A percentile compares a stretch with the other conserved stretches of the same genome.
phyloP scores from a whole-genome alignment of 768 basidiomycete genomes.

The Termitomyces bulborhizus region DNA sequence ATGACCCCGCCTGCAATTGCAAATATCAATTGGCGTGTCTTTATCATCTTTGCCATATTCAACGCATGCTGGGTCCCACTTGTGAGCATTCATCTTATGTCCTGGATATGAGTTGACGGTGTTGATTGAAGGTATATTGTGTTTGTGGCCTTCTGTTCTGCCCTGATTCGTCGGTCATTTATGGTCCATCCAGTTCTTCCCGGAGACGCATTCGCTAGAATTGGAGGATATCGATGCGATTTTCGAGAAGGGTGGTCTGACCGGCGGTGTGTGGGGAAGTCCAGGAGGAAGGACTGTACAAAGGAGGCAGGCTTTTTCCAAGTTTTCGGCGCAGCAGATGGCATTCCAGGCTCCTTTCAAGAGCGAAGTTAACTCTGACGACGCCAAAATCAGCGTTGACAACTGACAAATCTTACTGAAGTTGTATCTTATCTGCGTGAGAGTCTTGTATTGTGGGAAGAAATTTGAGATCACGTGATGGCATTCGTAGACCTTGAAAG shows the following conservation, averaged over 20 bases:
- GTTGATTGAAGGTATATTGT: constrained; percentile 6
- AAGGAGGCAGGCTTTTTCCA: constrained; percentile 3
- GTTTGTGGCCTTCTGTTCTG: constrained; percentile 4
- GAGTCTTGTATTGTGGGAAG: background rate
- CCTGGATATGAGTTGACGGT: background rate
- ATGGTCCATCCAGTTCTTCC: constrained; percentile 20
- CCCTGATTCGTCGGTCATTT: background rate
- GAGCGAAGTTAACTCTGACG: too few relatives aligned
- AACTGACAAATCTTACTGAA: too few relatives aligned
- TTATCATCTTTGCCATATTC: constrained; percentile 39
- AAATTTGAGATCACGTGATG: background rate
- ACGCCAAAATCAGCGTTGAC: too few relatives aligned
- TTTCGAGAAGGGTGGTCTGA: constrained; percentile 34
- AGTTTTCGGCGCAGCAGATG: background rate
- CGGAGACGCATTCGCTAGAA: constrained; percentile 31
- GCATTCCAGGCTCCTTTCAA: background rate
- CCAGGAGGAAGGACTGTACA: constrained; percentile 26
- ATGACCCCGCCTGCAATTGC: constrained; percentile 37
- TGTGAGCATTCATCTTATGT: constrained; percentile 19
- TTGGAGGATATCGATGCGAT: constrained; percentile 34
- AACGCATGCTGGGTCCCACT: constrained; percentile 38
- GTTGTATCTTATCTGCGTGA: too few relatives aligned
- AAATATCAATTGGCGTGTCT: constrained; percentile 37
- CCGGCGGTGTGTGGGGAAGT: constrained; percentile 33
- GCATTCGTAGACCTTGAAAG: background rate